A percentile compares a stretch with the other conserved stretches of the same genome.
Conservation (phyloP, 1,284 basidiomycete genomes). For the Ganoderma resinaceum region DNA sequence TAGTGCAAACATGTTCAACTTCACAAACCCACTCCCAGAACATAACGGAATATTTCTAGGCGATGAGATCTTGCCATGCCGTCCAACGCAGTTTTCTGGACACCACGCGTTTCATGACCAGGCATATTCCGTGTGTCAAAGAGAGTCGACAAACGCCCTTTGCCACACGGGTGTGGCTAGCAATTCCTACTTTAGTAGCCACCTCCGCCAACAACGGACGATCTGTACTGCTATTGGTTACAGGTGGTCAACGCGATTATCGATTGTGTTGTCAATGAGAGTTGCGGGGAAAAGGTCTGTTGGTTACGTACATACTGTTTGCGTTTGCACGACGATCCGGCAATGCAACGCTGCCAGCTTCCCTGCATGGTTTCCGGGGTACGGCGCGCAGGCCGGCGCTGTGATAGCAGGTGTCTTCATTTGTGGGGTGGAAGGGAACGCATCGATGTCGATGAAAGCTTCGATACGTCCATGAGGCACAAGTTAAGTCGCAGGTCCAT, state of each 20-base stretch:
- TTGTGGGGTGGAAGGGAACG: not conserved
- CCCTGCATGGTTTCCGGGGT: not conserved
- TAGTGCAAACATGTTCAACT: not conserved
- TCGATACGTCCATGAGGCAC: not conserved
- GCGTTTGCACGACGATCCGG: not conserved
- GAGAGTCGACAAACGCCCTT: not conserved
- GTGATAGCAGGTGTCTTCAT: not conserved
- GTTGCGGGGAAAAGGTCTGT: not conserved
- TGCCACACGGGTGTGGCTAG: not conserved
- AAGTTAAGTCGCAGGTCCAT: not conserved
- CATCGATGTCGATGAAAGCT: constrained; percentile 3
- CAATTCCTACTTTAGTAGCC: too few relatives aligned
- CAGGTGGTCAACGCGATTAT: not conserved
- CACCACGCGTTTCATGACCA: constrained; percentile 2
- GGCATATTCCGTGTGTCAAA: not conserved
- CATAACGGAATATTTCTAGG: not conserved
- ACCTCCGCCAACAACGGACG: not conserved
- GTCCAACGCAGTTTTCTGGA: not conserved
- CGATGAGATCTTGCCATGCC: not conserved
- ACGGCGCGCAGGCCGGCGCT: not conserved
- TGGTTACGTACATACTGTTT: not conserved
- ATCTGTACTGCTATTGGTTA: not conserved
- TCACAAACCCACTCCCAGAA: not conserved
- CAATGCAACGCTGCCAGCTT: not conserved
- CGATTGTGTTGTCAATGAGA: not conserved